phyloP scores from a whole-genome alignment of 23 red algal genomes.

The Gracilaria gracilis region DNA sequence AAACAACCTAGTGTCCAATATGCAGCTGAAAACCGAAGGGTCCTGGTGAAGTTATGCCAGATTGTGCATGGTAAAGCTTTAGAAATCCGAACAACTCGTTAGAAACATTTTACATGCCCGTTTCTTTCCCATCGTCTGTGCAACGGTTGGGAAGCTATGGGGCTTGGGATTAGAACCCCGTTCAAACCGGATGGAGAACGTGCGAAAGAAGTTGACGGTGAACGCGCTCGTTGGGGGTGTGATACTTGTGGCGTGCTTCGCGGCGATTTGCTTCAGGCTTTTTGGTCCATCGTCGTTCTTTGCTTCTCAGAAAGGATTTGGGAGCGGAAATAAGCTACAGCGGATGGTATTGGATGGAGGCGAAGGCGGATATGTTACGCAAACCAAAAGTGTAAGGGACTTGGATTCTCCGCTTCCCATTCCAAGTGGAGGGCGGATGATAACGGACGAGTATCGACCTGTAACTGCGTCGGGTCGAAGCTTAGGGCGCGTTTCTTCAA shows the following conservation, averaged over 20 bases:
- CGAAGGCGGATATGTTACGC: neutral
- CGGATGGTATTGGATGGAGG: slow-evolving; percentile 39
- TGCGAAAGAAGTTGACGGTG: neutral
- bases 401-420: slow-evolving; percentile 28
- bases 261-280: slow-evolving; percentile 50
- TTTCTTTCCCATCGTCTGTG: no score
- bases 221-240: slow-evolving; percentile 20
- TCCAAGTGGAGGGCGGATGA: slow-evolving; percentile 51
- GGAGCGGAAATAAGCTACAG: neutral
- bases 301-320: slow-evolving; percentile 33
- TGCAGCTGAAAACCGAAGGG: no score
- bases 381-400: slow-evolving; percentile 4
- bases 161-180: neutral
- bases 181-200: neutral
- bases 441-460: slow-evolving; percentile 53
- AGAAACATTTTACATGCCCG: no score
- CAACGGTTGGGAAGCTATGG: no score
- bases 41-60: no score
- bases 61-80: no score
- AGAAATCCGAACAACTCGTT: no score
- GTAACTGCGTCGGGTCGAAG: slow-evolving; percentile 38
- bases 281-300: slow-evolving; percentile 70
- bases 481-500: slow-evolving; percentile 37
- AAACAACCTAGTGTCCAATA: no score
- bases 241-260: slow-evolving; percentile 16